phyloP scores from a whole-genome alignment of 768 basidiomycete genomes.

The Tylopilus rubrobrunneus region DNA sequence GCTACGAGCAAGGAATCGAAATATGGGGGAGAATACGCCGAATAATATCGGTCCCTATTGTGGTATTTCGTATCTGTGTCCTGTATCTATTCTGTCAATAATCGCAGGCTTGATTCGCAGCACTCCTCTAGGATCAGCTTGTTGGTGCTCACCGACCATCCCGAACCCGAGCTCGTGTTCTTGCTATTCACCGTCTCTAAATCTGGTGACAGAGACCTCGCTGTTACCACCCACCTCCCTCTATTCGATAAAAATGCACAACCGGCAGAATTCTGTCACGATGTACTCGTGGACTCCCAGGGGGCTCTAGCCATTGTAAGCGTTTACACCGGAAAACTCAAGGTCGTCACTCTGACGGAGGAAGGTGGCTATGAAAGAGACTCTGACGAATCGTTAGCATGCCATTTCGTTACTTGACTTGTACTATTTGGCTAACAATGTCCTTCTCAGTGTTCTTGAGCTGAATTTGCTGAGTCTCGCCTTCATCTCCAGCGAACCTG shows the following conservation, averaged over 20 bases:
- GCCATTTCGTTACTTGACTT: not conserved
- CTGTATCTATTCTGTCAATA: conserved; percentile 1
- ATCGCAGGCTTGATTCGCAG: conserved; percentile 8
- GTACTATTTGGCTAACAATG: conserved; percentile 1
- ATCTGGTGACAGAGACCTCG: conserved; percentile 32
- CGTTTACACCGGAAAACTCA: conserved; percentile 69
- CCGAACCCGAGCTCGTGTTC: conserved; percentile 68
- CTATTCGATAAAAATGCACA: conserved; percentile 58
- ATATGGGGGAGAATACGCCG: conserved; percentile 67
- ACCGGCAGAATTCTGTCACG: conserved; percentile 66
- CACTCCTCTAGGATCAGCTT: conserved; percentile 41
- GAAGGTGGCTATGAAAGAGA: conserved; percentile 52
- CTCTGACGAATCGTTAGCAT: conserved; percentile 61
- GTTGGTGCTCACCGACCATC: conserved; percentile 70
- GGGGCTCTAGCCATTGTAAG: conserved; percentile 59
- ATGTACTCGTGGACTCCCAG: conserved; percentile 61
- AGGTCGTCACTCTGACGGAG: conserved; percentile 50
- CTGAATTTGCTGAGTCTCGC: conserved; percentile 64
- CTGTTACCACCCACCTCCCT: conserved; percentile 41
- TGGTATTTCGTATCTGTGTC: conserved; percentile 36
- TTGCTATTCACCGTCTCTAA: conserved; percentile 46
- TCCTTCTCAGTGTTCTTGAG: conserved; percentile 50
- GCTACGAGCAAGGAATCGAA: conserved; percentile 54
- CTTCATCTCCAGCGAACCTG: conserved; percentile 46
- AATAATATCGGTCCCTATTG: conserved; percentile 51